phyloP scores from a whole-genome alignment of 2,329 filamentous ascomycete genomes.

The Claviceps fusiformis region DNA sequence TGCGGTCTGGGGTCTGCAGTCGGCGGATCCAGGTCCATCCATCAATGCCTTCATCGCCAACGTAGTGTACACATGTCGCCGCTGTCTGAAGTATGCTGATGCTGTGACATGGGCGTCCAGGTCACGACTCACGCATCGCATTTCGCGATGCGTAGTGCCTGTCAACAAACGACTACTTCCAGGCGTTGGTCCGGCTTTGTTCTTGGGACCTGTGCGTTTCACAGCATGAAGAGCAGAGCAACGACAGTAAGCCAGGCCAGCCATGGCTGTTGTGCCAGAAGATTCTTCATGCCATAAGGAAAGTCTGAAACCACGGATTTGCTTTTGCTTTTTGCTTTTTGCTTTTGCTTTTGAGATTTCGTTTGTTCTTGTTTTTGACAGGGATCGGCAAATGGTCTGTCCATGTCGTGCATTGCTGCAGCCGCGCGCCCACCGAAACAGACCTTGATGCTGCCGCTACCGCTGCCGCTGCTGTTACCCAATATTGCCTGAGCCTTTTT shows the following conservation, averaged over 20 bases:
- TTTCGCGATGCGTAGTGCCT: not conserved
- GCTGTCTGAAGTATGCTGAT: too few relatives aligned
- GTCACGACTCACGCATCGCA: not conserved
- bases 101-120: not conserved
- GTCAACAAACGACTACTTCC: not conserved
- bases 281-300: not conserved
- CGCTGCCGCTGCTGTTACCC: too few relatives aligned
- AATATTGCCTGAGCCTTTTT: too few relatives aligned
- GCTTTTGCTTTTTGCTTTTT: too few relatives aligned
- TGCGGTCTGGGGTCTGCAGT: too few relatives aligned
- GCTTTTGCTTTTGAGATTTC: too few relatives aligned
- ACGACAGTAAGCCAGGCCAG: not conserved
- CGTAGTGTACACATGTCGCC: too few relatives aligned
- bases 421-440: slow-evolving; percentile 1
- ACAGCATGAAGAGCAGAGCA: not conserved
- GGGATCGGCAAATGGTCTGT: not conserved
- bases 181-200: not conserved
- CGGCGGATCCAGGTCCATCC: not conserved
- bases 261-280: not conserved
- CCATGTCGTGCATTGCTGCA: not conserved
- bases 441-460: not conserved
- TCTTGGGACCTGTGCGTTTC: not conserved
- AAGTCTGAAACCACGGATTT: not conserved
- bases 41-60: too few relatives aligned
- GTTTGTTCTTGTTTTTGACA: not conserved